These are phyloP conservation scores for Pseudogymnoascus sp. DNA, from an alignment of 2,329 filamentous ascomycete genomes.

Conservation along the genomic window DNA sequence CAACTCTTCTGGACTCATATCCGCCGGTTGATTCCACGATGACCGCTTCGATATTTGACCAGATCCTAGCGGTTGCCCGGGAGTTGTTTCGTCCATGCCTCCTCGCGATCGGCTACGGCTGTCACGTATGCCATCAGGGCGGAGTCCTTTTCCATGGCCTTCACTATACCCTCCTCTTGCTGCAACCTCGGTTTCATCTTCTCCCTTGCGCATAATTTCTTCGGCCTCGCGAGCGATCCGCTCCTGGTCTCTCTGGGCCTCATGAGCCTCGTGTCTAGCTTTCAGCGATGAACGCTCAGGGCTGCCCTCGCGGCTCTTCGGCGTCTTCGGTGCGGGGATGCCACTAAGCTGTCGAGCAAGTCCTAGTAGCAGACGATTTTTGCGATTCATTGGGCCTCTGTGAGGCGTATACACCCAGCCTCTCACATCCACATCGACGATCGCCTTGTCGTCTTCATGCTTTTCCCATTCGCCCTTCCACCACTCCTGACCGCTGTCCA, in stretches of 20 bases:
- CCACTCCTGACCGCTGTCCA: conserved; percentile 58
- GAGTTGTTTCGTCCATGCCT: neutral
- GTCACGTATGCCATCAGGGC: conserved; percentile 26
- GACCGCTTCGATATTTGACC: conserved; percentile 36
- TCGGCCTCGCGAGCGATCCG: conserved; percentile 67
- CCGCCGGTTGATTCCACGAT: conserved; percentile 33
- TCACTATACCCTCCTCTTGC: conserved; percentile 69
- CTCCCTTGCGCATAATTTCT: conserved; percentile 64
- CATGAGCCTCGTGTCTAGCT: conserved; percentile 34
- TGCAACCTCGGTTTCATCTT: conserved; percentile 62
- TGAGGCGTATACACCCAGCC: conserved; percentile 93
- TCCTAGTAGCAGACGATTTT: conserved; percentile 79
- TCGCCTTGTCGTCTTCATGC: conserved; percentile 70
- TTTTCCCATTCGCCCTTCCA: conserved; percentile 73
- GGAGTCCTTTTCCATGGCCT: conserved; percentile 40
- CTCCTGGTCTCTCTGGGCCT: conserved; percentile 49
- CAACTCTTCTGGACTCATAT: conserved; percentile 70
- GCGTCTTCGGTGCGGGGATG: conserved; percentile 56
- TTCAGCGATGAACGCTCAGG: conserved; percentile 23
- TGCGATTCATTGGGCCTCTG: conserved; percentile 72
- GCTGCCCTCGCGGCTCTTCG: conserved; percentile 22
- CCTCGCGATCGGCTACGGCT: conserved; percentile 13
- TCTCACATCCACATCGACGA: conserved; percentile 89
- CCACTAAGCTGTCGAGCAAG: conserved; percentile 83
- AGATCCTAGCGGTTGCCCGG: conserved; percentile 17